Evolutionary conservation across 2,329 filamentous ascomycete genomes (phyloP), one percentile per base, ranked within the genome.

Genomic region (Fusarium secorum): DNA sequence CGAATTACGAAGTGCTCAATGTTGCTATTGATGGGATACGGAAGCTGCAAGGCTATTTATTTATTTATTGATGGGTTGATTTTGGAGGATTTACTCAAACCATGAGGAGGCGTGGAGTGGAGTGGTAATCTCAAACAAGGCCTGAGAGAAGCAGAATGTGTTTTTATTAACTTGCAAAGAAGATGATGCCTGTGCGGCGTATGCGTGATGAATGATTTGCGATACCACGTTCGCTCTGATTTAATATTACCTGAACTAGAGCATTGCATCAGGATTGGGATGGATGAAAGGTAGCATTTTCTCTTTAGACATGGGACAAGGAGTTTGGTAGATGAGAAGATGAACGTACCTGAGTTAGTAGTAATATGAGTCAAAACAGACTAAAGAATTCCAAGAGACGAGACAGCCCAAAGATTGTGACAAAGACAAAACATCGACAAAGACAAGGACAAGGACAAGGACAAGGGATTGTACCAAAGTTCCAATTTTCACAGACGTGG

Each of bases 191-290:
- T 33, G 32, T 26, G 28, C 30, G 41, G 38, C 52, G 41, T 45
- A 62, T 41, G 60, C 15, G 56, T 75, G 63, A 75, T 70, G 73
- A 75, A 60, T 61, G 72, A 46, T 67, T 66, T 70, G 53, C 67
- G 65, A 75, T 74, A 73, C 71, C 70, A 75, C 62, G 49, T 70
- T 73, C 70, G 68, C 63, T 75, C 59, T 68, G 69, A 62, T 75
- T 59, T 75, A 46, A 56, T 60, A 49, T 18, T 26, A 53, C 45
- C 53, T 41, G 36, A 35, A 61, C 32, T 60, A 73, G 64, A 74
- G 55, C 58, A 60, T 60, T 70, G 65, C 65, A 72, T 71, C 54
- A 49, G 48, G 64, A 39, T 52, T 58, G 48, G 58, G 59, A 52
- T 44, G 58, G 59, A 49, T 45, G 60, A 52, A 54, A 52, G 46